These are phyloP conservation scores for Hypsizygus ulmarius DNA, from an alignment of 1,284 basidiomycete species.

Conservation along the genomic window DNA sequence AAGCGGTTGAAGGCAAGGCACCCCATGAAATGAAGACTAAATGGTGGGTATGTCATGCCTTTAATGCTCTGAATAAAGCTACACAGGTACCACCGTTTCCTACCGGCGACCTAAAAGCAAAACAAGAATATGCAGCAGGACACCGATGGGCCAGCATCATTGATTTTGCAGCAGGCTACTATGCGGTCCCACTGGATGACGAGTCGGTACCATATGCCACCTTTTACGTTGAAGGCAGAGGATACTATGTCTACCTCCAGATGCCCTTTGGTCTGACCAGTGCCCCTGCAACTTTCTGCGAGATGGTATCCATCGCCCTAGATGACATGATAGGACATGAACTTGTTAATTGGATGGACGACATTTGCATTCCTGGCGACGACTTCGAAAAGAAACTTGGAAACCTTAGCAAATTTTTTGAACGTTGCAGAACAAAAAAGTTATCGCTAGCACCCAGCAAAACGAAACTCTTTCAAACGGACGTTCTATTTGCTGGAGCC, in stretches of 20 bases:
- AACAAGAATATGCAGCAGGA: constrained; percentile 28
- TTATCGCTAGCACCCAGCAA: constrained; percentile 33
- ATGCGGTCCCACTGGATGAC: constrained; percentile 25
- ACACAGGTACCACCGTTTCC: constrained; percentile 27
- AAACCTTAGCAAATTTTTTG: constrained; percentile 23
- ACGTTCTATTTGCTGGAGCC: constrained; percentile 31
- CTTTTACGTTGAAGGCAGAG: constrained; percentile 38
- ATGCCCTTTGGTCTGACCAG: constrained; percentile 42
- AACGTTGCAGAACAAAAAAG: constrained; percentile 16
- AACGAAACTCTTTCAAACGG: constrained; percentile 28
- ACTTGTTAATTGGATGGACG: constrained; percentile 30
- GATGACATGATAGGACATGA: constrained; percentile 25
- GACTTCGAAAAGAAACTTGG: constrained; percentile 24
- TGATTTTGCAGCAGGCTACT: constrained; percentile 38
- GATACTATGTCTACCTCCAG: constrained; percentile 32
- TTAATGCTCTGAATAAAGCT: constrained; percentile 26
- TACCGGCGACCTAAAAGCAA: constrained; percentile 26
- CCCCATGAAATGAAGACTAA: constrained; percentile 13
- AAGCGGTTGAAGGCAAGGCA: background rate
- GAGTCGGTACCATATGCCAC: constrained; percentile 30
- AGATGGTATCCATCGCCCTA: constrained; percentile 11
- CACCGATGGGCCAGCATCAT: constrained; percentile 29
- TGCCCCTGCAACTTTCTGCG: constrained; percentile 23
- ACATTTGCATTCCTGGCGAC: constrained; percentile 27
- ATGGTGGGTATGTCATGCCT: constrained; percentile 32